A percentile compares a stretch with the other conserved stretches of the same genome.
phyloP scores from a whole-genome alignment of 2,329 filamentous ascomycete genomes.

The Nemania abortiva region DNA sequence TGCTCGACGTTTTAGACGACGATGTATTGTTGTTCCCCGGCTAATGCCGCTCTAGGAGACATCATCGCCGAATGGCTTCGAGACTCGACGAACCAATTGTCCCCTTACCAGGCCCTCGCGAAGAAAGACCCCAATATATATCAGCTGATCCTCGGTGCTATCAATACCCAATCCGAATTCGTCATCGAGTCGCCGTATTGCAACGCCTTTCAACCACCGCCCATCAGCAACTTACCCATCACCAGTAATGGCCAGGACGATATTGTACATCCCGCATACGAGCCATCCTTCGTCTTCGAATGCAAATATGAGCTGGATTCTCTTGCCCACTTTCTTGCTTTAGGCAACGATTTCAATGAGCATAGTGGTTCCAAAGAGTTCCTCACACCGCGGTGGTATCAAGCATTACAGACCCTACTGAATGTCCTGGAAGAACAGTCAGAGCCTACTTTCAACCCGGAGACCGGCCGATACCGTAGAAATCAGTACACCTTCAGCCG shows the following conservation, averaged over 20 bases:
- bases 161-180: constrained; percentile 95
- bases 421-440: constrained; percentile 82
- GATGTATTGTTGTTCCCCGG: neutral
- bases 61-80: constrained; percentile 94
- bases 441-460: constrained; percentile 79
- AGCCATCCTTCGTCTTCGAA: constrained; percentile 88
- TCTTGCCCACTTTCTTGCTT: constrained; percentile 87
- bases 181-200: constrained; percentile 96
- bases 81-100: constrained; percentile 92
- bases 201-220: constrained; percentile 97
- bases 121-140: constrained; percentile 83
- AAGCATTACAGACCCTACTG: constrained; percentile 80
- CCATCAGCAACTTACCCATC: constrained; percentile 78
- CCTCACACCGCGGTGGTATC: constrained; percentile 81
- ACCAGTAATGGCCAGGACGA: constrained; percentile 86
- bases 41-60: constrained; percentile 59
- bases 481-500: constrained; percentile 93
- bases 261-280: constrained; percentile 85
- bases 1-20: neutral
- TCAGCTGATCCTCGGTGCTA: constrained; percentile 87
- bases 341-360: constrained; percentile 88
- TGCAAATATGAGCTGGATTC: constrained; percentile 99
- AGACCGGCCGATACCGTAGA: constrained; percentile 71
- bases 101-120: constrained; percentile 87
- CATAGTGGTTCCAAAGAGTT: constrained; percentile 83